These are phyloP conservation scores for Starmerella sirachaensis DNA, from an alignment of 805 yeast species.

Conservation along the genomic window DNA sequence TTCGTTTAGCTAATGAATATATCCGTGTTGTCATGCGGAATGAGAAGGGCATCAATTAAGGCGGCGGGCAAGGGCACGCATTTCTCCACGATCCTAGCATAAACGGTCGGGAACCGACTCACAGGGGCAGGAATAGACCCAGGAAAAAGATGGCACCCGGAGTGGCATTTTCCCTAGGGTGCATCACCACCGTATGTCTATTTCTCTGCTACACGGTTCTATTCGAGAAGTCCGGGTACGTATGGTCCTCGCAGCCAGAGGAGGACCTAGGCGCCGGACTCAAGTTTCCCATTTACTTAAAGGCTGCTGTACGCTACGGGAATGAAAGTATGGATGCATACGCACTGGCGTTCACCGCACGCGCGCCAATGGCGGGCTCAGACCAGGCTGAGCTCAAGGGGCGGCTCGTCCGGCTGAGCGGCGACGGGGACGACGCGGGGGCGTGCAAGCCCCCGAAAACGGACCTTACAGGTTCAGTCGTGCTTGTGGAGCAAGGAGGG, in stretches of 20 bases:
- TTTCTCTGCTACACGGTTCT: neutral
- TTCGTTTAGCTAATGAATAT: too few relatives aligned
- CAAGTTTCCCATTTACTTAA: neutral
- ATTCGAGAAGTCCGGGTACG: too few relatives aligned
- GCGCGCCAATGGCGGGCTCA: conserved; percentile 3
- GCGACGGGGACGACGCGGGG: neutral
- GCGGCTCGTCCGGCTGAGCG: neutral
- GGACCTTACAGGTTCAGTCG: conserved; percentile 20
- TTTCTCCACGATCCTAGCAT: too few relatives aligned
- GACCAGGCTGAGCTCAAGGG: neutral
- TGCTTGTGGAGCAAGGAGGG: conserved; percentile 37
- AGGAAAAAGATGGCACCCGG: conserved; percentile 1
- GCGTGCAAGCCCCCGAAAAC: conserved; percentile 18
- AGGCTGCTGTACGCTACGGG: neutral
- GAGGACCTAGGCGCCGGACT: conserved; percentile 1
- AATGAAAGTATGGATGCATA: neutral
- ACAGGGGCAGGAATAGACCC: too few relatives aligned
- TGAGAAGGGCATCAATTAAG: too few relatives aligned
- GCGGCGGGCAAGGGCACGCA: too few relatives aligned
- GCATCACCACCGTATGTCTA: neutral
- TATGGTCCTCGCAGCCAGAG: neutral
- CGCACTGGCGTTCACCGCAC: conserved; percentile 1
- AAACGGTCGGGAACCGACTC: too few relatives aligned
- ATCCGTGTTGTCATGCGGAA: too few relatives aligned
- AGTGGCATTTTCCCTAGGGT: conserved; percentile 4